Evolutionary conservation across 75 land plant genomes (phyloP).

Genomic region (Pinus albicaulis): DNA sequence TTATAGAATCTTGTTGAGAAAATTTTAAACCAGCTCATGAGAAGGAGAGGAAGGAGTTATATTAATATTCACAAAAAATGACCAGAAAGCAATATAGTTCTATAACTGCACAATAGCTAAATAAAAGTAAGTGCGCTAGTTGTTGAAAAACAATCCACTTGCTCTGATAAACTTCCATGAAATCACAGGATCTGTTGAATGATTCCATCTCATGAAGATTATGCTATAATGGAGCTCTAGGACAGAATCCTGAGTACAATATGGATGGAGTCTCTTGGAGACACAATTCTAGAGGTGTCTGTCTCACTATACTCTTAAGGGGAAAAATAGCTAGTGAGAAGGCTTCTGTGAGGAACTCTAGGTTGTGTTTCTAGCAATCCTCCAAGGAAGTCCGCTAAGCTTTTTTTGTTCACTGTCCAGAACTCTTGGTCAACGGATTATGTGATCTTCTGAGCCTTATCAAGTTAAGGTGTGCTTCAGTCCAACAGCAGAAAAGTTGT

Average conservation of each 20-base stretch:
- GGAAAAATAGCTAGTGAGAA: too few relatives aligned
- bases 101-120: background rate
- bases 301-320: too few relatives aligned
- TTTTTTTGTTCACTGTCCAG: background rate
- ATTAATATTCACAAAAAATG: background rate
- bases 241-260: background rate
- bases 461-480: background rate
- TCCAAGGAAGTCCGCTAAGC: background rate
- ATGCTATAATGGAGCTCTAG: background rate
- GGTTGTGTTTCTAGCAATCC: background rate
- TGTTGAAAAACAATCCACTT: background rate
- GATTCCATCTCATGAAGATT: background rate
- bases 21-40: background rate
- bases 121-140: background rate
- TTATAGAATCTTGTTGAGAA: background rate
- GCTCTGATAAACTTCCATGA: background rate
- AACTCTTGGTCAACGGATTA: background rate
- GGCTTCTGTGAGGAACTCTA: background rate
- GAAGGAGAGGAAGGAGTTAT: background rate
- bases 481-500: background rate
- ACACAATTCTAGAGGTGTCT: background rate
- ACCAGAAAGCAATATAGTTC: background rate
- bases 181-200: background rate
- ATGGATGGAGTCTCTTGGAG: background rate
- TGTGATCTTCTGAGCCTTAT: too few relatives aligned